Evolutionary conservation across 495 filamentous ascomycete genomes (phyloP), one percentile per base, ranked within the genome.

Genomic region (Aspergillus coremiiformis): DNA sequence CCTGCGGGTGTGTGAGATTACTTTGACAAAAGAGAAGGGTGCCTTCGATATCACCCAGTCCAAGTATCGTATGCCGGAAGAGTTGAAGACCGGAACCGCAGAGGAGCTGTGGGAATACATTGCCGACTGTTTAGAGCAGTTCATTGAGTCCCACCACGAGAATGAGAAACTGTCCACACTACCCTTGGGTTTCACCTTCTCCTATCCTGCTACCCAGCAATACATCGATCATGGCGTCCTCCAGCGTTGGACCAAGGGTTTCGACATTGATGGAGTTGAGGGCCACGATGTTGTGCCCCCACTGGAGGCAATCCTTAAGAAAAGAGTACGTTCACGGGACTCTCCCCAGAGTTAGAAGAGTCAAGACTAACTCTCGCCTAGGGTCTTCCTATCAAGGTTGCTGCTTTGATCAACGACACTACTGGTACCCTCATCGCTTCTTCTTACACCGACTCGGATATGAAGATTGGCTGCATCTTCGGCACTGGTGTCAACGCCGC

Each of bases 351-450:
- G 15, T 1, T 15, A 4, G 33, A n/a, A n/a, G 24, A 27, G 24
- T 8, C 24, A 41, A 41, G 17, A 14, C 37, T 41, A 21, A 41
- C 19, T 29, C 22, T 7, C 21, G 14, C 54, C 14, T 41, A 91
- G 84, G 87, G 85, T 22, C 81, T 96, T 20, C 93, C 93, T 20
- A 95, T 97, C 73, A 93, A 90, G 69, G 83, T 96, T 20, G 86
- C 85, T 21, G 94, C 93, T 39, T 71, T 98, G 56, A 92, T 97
- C 70, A 98, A 98, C 63, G 93, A 98, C 69, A 98, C 93, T 53
- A 97, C 92, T 27, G 93, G 93, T 62, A 98, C 93, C n/a, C 77
- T 98, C n/a, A 95, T 98, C 59, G 93, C 93, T 56, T 97, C 93
- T 30, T 81, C 86, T 20, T 98, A 98, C 73, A 97, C 93, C 35